phyloP scores from a whole-genome alignment of 345 rosid genomes.

The Eucalyptus lansdowneana region DNA sequence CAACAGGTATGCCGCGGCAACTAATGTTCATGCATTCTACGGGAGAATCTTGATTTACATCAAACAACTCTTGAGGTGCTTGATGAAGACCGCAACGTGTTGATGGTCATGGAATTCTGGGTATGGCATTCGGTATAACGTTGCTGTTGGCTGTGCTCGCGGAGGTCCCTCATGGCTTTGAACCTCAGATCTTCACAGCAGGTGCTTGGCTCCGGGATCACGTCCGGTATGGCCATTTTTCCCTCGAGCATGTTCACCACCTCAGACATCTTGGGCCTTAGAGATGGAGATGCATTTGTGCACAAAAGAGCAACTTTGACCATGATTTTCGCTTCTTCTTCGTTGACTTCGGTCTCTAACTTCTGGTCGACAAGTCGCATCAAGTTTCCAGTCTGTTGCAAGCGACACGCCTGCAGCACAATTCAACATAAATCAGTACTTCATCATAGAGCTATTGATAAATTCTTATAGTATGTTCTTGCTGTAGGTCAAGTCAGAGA shows the following conservation, averaged over 20 bases:
- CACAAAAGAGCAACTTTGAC: conserved; percentile 9
- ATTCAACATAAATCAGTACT: not conserved
- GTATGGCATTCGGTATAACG: not conserved
- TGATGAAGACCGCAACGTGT: not conserved
- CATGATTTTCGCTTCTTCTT: not conserved
- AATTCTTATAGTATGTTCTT: too few species aligned
- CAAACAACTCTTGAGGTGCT: not conserved
- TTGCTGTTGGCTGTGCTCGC: not conserved
- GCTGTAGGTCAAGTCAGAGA: not conserved
- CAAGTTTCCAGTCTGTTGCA: conserved; percentile 6
- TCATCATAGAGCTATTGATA: too few species aligned
- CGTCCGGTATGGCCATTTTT: conserved; percentile 3
- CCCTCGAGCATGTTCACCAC: conserved; percentile 18
- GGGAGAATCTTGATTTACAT: not conserved
- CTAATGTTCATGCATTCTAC: not conserved
- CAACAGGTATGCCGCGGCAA: not conserved
- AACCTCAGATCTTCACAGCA: conserved; percentile 6
- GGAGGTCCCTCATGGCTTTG: not conserved
- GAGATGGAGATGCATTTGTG: conserved; percentile 5
- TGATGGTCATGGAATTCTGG: not conserved
- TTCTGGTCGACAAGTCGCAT: conserved; percentile 1
- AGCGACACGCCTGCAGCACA: not conserved
- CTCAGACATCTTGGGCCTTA: conserved; percentile 15
- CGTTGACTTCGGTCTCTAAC: not conserved
- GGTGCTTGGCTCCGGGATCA: conserved; percentile 7